phyloP scores from a whole-genome alignment of 495 filamentous ascomycete species.

The Hypoxylon trugodes region DNA sequence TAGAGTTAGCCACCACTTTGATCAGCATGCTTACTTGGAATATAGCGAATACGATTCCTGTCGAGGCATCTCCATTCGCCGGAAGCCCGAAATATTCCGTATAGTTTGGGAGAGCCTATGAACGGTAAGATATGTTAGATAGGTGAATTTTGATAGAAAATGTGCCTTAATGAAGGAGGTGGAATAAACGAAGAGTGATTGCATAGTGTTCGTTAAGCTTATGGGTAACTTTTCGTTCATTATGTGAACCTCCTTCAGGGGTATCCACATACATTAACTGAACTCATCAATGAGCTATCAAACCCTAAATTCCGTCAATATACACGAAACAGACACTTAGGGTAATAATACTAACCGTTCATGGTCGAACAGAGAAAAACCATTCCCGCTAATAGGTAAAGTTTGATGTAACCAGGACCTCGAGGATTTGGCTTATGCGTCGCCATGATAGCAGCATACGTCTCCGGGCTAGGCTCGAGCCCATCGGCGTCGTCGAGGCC shows the following conservation, averaged over 20 bases:
- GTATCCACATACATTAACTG: slow-evolving; percentile 39
- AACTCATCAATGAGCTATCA: slow-evolving; percentile 47
- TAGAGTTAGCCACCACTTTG: neutral
- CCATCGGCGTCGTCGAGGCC: slow-evolving; percentile 21
- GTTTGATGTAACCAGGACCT: slow-evolving; percentile 39
- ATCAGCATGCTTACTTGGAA: slow-evolving; percentile 40
- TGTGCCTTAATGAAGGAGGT: too few species aligned
- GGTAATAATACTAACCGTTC: slow-evolving; percentile 33
- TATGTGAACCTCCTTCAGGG: too few species aligned
- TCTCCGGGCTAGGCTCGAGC: slow-evolving; percentile 33
- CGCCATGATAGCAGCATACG: slow-evolving; percentile 42
- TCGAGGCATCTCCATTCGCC: slow-evolving; percentile 38
- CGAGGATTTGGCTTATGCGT: slow-evolving; percentile 40
- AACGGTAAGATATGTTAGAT: neutral
- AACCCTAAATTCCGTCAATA: slow-evolving; percentile 34
- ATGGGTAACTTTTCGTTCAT: too few species aligned
- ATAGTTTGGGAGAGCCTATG: slow-evolving; percentile 44
- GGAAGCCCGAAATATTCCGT: slow-evolving; percentile 41
- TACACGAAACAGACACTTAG: neutral
- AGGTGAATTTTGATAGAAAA: too few species aligned
- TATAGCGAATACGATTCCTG: slow-evolving; percentile 47
- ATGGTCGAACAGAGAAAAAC: slow-evolving; percentile 45
- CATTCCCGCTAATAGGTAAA: slow-evolving; percentile 39
- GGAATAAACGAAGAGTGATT: too few species aligned
- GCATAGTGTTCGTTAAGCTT: too few species aligned